These are phyloP conservation scores for Dunaliella sp. DNA, from an alignment of 139 green algal genomes.

Conservation along the genomic window DNA sequence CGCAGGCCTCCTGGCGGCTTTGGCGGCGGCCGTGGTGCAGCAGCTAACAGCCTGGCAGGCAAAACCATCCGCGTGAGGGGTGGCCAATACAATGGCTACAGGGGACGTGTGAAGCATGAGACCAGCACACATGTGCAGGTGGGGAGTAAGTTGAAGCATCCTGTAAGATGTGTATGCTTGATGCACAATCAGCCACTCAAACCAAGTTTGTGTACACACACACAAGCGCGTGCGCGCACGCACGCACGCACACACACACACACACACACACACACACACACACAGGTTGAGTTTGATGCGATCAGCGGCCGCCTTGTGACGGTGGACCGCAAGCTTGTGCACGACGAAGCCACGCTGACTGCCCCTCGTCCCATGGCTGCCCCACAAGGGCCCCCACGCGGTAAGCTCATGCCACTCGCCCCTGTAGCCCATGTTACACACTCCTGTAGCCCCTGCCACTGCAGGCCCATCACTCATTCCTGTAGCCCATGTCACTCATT, in stretches of 20 bases:
- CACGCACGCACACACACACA: too few species aligned
- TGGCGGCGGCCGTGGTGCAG: slow-evolving; percentile 24
- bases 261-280: too few species aligned
- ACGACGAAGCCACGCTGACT: background rate
- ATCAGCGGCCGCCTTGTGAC: slow-evolving; percentile 76
- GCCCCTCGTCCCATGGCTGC: background rate
- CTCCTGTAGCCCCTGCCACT: slow-evolving; percentile 3
- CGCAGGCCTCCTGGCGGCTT: background rate
- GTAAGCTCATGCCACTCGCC: background rate
- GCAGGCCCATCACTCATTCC: background rate
- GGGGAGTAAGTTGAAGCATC: background rate
- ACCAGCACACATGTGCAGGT: slow-evolving; percentile 75
- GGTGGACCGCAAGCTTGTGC: slow-evolving; percentile 52
- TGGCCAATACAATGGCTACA: slow-evolving; percentile 79
- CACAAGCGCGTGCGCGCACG: too few species aligned
- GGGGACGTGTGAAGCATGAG: slow-evolving; percentile 75
- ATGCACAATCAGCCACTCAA: background rate
- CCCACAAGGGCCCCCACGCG: background rate
- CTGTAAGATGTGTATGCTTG: background rate
- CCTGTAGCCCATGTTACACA: background rate
- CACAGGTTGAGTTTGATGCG: slow-evolving; percentile 87
- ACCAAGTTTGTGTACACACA: slow-evolving; percentile 19
- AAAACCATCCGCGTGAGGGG: slow-evolving; percentile 35
- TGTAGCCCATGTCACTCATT: background rate
- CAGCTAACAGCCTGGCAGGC: slow-evolving; percentile 7